Evolutionary conservation across 2,329 filamentous ascomycete genomes (phyloP), one percentile per base, ranked within the genome.

Genomic region (Neospermospora avenae): DNA sequence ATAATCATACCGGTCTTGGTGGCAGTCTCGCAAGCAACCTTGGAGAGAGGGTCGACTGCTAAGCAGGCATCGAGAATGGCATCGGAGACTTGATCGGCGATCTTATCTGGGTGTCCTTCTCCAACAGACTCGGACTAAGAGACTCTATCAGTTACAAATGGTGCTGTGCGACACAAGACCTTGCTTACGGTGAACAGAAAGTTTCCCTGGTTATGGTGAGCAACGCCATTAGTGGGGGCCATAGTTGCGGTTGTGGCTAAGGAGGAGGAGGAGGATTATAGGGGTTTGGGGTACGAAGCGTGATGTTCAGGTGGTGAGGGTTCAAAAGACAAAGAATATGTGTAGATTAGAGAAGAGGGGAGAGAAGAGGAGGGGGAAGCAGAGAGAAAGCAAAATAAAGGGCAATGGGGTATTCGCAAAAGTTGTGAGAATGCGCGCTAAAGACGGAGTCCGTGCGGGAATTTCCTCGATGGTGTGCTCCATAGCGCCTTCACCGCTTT

Each of bases 1-100:
- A 99, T 98, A 79, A 99, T 84, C 95, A 99, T 90, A 79, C 95
- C 95, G 71, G 95, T 99, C 90, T 99, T 99, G 82, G 95, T 96
- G 74, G 95, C 95, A 70, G 93, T 97, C 85, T 99, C 95, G 80
- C 95, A 99, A 77, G 95, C 95, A 72, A 98, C 89, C 85, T 98
- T 99, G 83, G 95, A 98, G 75, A 97, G 86, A 69, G 93, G 93
- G 77, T 99, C 95, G 79, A 95, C 89, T 66, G 83, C 83, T 74
- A 99, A 83, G 82, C 95, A 98, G 81, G 95, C 95, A 84, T 99
- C 95, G 82, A 99, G 93, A 74, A 99, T 86, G 72, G 95, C 93
- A 82, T 99, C 95, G 66, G 93, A 98, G 54, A 98, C 91, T 83
- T 99, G 95, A 77, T 99, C 95, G 78, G 90, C 91, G 76, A 96